Evolutionary conservation across 495 filamentous ascomycete species (phyloP).

Genomic region (Oleoguttula mirabilis): DNA sequence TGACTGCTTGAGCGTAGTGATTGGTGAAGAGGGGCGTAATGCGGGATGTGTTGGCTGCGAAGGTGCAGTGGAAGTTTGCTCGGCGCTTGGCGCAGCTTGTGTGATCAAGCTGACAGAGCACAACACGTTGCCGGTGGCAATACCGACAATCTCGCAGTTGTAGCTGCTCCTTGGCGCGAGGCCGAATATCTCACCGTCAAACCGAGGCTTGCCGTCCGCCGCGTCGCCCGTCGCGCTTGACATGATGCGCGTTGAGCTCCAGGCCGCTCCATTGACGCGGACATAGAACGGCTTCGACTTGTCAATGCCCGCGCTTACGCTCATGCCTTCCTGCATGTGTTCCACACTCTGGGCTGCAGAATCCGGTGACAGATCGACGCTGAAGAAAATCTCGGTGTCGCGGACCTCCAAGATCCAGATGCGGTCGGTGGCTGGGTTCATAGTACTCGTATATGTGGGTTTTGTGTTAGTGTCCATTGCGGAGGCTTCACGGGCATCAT

Average conservation of each 20-base stretch:
- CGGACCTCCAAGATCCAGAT: constrained; percentile 83
- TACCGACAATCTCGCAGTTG: constrained; percentile 70
- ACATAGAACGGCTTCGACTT: constrained; percentile 69
- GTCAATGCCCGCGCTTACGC: constrained; percentile 37
- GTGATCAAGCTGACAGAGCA: constrained; percentile 74
- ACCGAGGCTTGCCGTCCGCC: constrained; percentile 43
- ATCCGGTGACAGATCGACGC: constrained; percentile 24
- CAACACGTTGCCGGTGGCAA: constrained; percentile 57
- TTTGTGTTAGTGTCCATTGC: constrained; percentile 44
- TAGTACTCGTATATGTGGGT: constrained; percentile 21
- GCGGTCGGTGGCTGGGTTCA: constrained; percentile 63
- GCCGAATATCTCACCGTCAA: constrained; percentile 79
- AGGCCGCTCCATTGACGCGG: constrained; percentile 75
- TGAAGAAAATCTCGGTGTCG: constrained; percentile 70
- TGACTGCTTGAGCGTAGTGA: constrained; percentile 76
- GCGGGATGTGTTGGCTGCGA: constrained; percentile 54
- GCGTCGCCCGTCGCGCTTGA: constrained; percentile 17
- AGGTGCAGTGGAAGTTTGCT: constrained; percentile 43
- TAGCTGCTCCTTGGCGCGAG: constrained; percentile 78
- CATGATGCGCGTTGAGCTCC: constrained; percentile 66
- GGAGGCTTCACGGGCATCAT: constrained; percentile 59
- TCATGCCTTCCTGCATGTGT: constrained; percentile 12
- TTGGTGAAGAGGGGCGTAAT: constrained; percentile 56
- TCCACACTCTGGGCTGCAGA: constrained; percentile 7
- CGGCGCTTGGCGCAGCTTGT: constrained; percentile 53